phyloP scores from a whole-genome alignment of 306 rosid species.

The Citrullus colocynthis region DNA sequence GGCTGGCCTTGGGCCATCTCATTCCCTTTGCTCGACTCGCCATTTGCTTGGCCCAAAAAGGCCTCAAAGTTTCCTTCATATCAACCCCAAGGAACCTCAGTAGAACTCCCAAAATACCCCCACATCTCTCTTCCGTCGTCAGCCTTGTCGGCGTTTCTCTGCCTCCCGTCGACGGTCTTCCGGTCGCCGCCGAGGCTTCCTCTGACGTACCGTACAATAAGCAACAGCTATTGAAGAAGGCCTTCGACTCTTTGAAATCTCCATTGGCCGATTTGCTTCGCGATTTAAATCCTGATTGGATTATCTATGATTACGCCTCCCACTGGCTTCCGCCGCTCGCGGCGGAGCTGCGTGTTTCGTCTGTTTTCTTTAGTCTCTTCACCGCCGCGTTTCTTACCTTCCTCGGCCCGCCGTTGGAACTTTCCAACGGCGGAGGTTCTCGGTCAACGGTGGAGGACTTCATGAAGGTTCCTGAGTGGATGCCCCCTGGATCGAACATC shows the following conservation, averaged over 20 bases:
- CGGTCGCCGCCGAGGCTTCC: slow-evolving; percentile 27
- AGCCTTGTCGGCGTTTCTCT: slow-evolving; percentile 18
- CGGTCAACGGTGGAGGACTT: slow-evolving; percentile 22
- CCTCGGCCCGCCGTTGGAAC: slow-evolving; percentile 13
- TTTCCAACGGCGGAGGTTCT: slow-evolving; percentile 9
- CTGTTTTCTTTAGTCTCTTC: slow-evolving; percentile 27
- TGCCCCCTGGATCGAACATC: slow-evolving; percentile 16
- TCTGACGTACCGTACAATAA: slow-evolving; percentile 24
- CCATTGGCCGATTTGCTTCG: slow-evolving; percentile 6
- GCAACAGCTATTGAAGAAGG: slow-evolving; percentile 24
- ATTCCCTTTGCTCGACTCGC: slow-evolving; percentile 32
- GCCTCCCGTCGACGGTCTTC: slow-evolving; percentile 19
- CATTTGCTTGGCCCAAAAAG: slow-evolving; percentile 22
- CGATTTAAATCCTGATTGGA: slow-evolving; percentile 22
- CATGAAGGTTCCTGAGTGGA: slow-evolving; percentile 24
- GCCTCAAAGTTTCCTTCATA: slow-evolving; percentile 22
- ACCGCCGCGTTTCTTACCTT: slow-evolving; percentile 18
- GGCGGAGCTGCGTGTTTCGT: slow-evolving; percentile 14
- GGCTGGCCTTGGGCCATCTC: slow-evolving; percentile 44
- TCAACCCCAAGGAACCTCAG: slow-evolving; percentile 25
- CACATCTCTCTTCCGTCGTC: slow-evolving; percentile 20
- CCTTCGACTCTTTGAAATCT: slow-evolving; percentile 23
- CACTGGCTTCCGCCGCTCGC: slow-evolving; percentile 38
- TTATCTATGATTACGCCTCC: slow-evolving; percentile 38
- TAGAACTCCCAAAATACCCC: slow-evolving; percentile 25